A percentile compares a stretch with the other conserved stretches of the same genome.
Evolutionary conservation across 1,284 basidiomycete genomes (phyloP).

Genomic region (Cutaneotrichosporon mucoides): DNA sequence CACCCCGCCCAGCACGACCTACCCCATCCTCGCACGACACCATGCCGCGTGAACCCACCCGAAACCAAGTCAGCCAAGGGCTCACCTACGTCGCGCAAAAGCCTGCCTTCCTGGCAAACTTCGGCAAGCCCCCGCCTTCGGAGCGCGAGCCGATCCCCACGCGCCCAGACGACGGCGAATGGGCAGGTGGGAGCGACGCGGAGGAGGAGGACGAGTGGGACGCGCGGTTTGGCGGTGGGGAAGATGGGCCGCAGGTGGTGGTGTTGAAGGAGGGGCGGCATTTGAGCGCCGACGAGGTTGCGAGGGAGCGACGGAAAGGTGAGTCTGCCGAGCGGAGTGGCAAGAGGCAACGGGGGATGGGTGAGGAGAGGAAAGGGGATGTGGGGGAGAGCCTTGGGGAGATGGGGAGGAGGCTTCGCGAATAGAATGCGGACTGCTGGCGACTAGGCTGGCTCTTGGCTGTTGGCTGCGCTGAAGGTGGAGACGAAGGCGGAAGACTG

Average conservation of each 20-base stretch:
- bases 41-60: constrained; percentile 10
- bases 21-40: not conserved
- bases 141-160: constrained; percentile 23
- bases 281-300: constrained; percentile 66
- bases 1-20: no score
- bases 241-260: constrained; percentile 79
- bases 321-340: constrained; percentile 23
- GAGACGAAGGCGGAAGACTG: no score
- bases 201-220: constrained; percentile 66
- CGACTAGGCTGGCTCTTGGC: no score
- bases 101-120: constrained; percentile 42
- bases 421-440: no score
- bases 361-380: not conserved
- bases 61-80: constrained; percentile 25
- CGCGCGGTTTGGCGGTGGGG: constrained; percentile 68
- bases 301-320: constrained; percentile 73
- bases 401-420: no score
- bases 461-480: no score
- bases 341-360: no score
- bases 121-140: constrained; percentile 21
- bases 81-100: constrained; percentile 40
- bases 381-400: not conserved
- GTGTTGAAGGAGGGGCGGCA: constrained; percentile 80
- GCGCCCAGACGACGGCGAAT: constrained; percentile 37
- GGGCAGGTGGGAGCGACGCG: constrained; percentile 47